Evolutionary conservation across 1,284 basidiomycete species (phyloP), one percentile per base, ranked within the genome.

Genomic region (Rhizoctonia solani): DNA sequence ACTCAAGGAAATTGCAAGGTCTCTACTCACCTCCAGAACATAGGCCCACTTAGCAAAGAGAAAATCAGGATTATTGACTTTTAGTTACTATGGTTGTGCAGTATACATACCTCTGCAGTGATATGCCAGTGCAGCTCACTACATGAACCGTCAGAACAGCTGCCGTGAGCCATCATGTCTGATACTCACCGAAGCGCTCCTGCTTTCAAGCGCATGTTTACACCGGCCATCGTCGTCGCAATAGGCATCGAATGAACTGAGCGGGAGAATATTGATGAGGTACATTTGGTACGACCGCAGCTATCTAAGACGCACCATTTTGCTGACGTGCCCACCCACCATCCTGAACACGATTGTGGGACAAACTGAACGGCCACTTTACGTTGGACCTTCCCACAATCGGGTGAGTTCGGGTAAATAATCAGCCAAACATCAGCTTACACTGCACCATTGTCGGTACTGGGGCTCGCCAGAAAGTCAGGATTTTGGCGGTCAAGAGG

Each of bases 371-470:
- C 9, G 74, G 72, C 75, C 75, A 76, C 66, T 74, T 74, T 61
- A 73, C 67, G 54, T 74, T 74, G 11, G 70, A 65, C 19, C 63
- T 66, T 11, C 5, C 19, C 6, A 21, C 6, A 1, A 27, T 25
- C 25, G 3, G 6, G n/a, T 11, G 21, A 25, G 11, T 49, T 21
- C 25, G 21, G 6, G 6, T 11, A 34, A 16, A 23, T n/a, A 34
- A 32, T 14, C 6, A 42, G 21, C 9, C 13, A 3, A 50, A 14
- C n/a, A 14, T 6, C 1, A 23, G 78, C 84, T 68, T 74, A 86
- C 84, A 90, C 77, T 68, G 77, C 79, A 21, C 88, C 89, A 68
- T 81, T 75, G 73, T 91, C 89, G 0, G 87, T 89, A 1, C 80
- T 80, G 1, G 88, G 88, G 16, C 87, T 85, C 1, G 87, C 85